Evolutionary conservation across 176 grass and related monocot species (phyloP).

Genomic region (Pontederia crassipes): DNA sequence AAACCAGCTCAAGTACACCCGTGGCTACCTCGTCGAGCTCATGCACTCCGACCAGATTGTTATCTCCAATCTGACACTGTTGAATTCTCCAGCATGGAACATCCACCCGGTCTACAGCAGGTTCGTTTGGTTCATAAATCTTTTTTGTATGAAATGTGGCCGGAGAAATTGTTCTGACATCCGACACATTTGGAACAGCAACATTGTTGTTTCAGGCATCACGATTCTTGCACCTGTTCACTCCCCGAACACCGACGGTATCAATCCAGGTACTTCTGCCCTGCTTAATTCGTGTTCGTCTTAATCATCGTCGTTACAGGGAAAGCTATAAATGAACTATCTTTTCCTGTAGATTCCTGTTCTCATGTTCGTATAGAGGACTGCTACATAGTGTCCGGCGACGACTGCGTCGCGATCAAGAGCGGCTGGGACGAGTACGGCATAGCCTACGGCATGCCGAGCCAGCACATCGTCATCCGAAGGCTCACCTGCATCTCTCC

Average conservation of each 20-base stretch:
- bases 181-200: conserved; percentile 23
- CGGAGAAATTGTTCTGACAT: no score
- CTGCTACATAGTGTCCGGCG: conserved; percentile 92
- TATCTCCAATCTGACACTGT: conserved; percentile 79
- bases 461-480: conserved; percentile 60
- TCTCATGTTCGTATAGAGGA: conserved; percentile 79
- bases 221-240: conserved; percentile 66
- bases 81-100: conserved; percentile 90
- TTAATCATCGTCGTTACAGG: background rate
- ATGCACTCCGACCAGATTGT: conserved; percentile 47
- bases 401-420: conserved; percentile 96
- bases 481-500: conserved; percentile 77
- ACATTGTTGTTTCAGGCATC: conserved; percentile 53
- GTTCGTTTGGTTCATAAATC: background rate
- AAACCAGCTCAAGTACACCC: conserved; percentile 81
- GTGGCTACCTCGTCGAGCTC: conserved; percentile 75
- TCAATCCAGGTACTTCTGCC: conserved; percentile 49
- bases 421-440: conserved; percentile 98
- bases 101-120: conserved; percentile 93
- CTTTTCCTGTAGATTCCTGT: conserved; percentile 48
- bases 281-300: background rate
- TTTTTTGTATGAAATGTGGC: background rate
- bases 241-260: conserved; percentile 92
- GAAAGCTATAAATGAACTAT: background rate
- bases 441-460: conserved; percentile 71